Evolutionary conservation across 495 filamentous ascomycete genomes (phyloP), one percentile per base, ranked within the genome.

Genomic region (Lasiosphaeris hirsuta): DNA sequence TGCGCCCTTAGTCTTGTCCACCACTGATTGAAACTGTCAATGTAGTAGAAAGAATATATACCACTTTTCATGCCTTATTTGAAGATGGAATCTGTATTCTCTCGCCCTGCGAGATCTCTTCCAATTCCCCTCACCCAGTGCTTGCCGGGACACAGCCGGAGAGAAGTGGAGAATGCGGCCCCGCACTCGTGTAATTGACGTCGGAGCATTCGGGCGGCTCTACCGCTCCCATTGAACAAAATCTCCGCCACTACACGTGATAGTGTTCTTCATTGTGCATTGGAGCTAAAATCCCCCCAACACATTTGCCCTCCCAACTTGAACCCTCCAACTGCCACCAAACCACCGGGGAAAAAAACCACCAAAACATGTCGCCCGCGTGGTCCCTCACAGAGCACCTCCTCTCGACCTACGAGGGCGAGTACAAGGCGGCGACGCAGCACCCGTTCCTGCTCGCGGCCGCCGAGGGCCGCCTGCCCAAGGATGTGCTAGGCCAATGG

Each of bases 391-490:
- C 81, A 17, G 71, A 68, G 44, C 75, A 84, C 57, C 73, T 86
- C 47, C 72, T 84, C 55, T 61, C 70, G 17, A 70, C 63, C 13
- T 66, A 74, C 60, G 47, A 57, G 11, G 44, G 63, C 8, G 63
- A 76, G 54, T 80, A 83, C 65, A 70, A 71, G 14, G 64, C 68
- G 11, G 84, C 87, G 47, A 90, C 87, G 15, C 81, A 83, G 55
- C 77, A 84, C 58, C 80, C 82, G 1, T 92, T 92, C 75, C 84
- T 92, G 53, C 74, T 77, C 19, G 75, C 81, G 51, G 87, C 87
- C 23, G 87, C 87, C 23, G 70, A 75, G 49, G 88, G 88, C 54
- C 79, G 74, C 4, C 75, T 91, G 35, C 69, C 80, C 17, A 80
- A 81, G 43, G 60, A 71, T 1, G 66, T 73, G 0, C 79, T 91